Conservation (phyloP, 2,329 filamentous ascomycete species). For the Cladorrhinum sp. region DNA sequence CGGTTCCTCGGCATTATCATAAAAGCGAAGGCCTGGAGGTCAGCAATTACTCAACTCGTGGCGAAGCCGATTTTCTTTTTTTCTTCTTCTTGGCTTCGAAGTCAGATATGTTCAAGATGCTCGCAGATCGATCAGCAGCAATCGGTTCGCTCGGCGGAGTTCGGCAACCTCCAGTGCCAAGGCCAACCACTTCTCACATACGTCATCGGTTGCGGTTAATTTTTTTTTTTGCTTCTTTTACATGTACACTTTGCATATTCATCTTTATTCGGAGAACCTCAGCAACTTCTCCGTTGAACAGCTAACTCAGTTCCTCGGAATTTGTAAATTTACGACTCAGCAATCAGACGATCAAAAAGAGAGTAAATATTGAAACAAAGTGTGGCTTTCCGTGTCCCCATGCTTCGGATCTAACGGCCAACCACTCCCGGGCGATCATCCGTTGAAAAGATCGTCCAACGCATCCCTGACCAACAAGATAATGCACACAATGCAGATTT, state of each 20-base stretch:
- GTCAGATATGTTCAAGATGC: not conserved
- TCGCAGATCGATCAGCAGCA: not conserved
- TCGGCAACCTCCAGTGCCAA: not conserved
- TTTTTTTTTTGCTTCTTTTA: no score
- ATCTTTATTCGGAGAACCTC: no score
- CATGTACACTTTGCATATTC: no score
- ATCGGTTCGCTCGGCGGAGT: not conserved
- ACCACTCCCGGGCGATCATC: not conserved
- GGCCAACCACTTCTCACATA: not conserved
- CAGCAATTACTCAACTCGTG: not conserved
- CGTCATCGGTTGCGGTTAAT: not conserved
- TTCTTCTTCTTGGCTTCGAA: not conserved
- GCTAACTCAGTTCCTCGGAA: no score
- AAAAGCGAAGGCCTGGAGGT: not conserved
- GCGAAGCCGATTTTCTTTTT: not conserved
- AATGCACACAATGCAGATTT: not conserved
- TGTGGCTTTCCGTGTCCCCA: not conserved
- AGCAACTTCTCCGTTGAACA: no score
- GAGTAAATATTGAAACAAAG: not conserved
- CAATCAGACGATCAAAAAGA: not conserved
- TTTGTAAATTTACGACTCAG: not conserved
- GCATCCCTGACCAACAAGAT: not conserved
- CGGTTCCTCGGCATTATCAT: not conserved
- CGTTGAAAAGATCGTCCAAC: not conserved
- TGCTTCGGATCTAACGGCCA: conserved; percentile 3